phyloP scores from a whole-genome alignment of 192 early-diverging fungal species.

The Podila verticillata region DNA sequence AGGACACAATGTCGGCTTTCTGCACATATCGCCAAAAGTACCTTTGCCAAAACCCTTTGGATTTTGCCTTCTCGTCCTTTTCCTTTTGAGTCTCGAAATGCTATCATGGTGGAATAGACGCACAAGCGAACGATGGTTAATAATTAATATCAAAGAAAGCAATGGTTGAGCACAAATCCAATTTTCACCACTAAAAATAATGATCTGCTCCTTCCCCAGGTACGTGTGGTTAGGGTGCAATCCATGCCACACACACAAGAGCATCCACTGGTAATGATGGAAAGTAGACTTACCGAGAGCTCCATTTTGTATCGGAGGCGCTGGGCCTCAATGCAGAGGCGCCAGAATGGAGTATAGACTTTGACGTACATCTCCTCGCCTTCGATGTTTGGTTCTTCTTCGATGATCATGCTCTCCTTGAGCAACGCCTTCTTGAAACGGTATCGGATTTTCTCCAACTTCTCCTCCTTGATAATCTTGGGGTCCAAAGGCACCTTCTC shows the following conservation, averaged over 20 bases:
- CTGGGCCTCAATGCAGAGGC: constrained; percentile 54
- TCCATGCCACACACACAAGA: background rate
- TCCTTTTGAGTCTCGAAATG: constrained; percentile 28
- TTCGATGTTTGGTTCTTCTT: constrained; percentile 48
- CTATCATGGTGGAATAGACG: background rate
- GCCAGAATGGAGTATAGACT: constrained; percentile 52
- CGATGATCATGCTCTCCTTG: constrained; percentile 46
- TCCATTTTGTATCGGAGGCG: constrained; percentile 40
- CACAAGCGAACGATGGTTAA: background rate
- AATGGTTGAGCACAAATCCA: background rate
- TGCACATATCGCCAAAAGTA: constrained; percentile 14
- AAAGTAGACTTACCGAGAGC: constrained; percentile 33
- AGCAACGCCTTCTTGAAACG: constrained; percentile 54
- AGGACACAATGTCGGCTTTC: constrained; percentile 26
- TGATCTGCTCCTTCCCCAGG: no score
- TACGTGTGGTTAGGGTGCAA: no score
- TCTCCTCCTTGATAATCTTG: constrained; percentile 23
- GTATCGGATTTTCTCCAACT: constrained; percentile 12
- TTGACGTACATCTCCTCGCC: constrained; percentile 53
- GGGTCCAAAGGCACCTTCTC: constrained; percentile 15
- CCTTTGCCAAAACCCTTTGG: background rate
- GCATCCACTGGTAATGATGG: background rate
- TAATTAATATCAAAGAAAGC: background rate
- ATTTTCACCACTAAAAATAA: background rate
- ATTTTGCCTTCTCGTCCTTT: constrained; percentile 9